Percentiles rank a stretch among this genome's conserved stretches.
phyloP scores from a whole-genome alignment of 2,329 filamentous ascomycete genomes.

The Apiospora saccharicola region DNA sequence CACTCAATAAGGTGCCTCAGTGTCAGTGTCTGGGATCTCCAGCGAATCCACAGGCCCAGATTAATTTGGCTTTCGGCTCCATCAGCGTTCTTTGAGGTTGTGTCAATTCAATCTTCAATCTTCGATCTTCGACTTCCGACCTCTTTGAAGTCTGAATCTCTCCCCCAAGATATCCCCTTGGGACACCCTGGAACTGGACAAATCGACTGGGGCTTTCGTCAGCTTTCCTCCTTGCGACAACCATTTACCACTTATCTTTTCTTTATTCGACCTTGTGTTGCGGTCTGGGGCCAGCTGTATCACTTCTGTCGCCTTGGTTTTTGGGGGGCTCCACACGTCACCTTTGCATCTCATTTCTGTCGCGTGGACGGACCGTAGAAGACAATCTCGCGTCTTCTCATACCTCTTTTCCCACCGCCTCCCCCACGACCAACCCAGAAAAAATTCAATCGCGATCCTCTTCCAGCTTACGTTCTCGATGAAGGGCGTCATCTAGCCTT shows the following conservation, averaged over 20 bases:
- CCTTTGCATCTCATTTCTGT: slow-evolving; percentile 41
- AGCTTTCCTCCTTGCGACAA: slow-evolving; percentile 12
- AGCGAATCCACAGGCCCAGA: slow-evolving; percentile 16
- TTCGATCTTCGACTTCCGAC: slow-evolving; percentile 23
- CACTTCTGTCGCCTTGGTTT: slow-evolving; percentile 25
- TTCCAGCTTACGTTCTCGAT: slow-evolving; percentile 38
- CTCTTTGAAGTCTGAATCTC: slow-evolving; percentile 16
- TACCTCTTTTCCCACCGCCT: slow-evolving; percentile 31
- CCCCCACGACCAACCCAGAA: slow-evolving; percentile 18
- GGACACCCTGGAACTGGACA: slow-evolving; percentile 10
- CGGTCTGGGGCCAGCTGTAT: slow-evolving; percentile 5
- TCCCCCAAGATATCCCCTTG: slow-evolving; percentile 5
- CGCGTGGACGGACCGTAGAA: slow-evolving; percentile 40
- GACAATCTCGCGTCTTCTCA: slow-evolving; percentile 40
- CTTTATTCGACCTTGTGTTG: slow-evolving; percentile 6
- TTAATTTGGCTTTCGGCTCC: slow-evolving; percentile 21
- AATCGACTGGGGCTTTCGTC: background rate
- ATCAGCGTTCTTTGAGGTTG: slow-evolving; percentile 14
- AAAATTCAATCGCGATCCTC: slow-evolving; percentile 35
- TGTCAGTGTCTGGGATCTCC: slow-evolving; percentile 11
- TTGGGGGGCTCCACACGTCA: slow-evolving; percentile 42
- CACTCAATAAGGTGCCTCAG: slow-evolving; percentile 4
- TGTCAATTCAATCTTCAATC: slow-evolving; percentile 24
- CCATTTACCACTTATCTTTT: background rate
- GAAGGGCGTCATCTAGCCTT: slow-evolving; percentile 45